These are phyloP conservation scores for Pyricularia grisea DNA, from an alignment of 2,329 filamentous ascomycete species.

Conservation along the genomic window DNA sequence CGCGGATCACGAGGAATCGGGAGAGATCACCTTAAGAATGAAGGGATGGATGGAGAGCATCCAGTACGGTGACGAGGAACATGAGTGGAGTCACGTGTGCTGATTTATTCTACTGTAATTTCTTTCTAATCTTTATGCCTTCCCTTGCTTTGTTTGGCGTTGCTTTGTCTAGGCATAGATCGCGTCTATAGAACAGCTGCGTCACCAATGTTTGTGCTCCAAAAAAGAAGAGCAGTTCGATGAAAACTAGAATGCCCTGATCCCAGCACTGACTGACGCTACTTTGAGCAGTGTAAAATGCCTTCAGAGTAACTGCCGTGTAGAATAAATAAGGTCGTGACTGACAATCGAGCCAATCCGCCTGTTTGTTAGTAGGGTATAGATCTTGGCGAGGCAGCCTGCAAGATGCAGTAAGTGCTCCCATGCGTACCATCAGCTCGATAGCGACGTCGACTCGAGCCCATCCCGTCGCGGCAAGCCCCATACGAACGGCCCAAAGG, in stretches of 20 bases:
- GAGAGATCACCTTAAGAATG: conserved; percentile 75
- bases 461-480: not conserved
- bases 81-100: conserved; percentile 72
- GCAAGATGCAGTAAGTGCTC: not conserved
- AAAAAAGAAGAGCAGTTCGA: not conserved
- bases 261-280: too few relatives aligned
- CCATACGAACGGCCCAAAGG: not conserved
- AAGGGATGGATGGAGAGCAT: conserved; percentile 95
- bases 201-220: not conserved
- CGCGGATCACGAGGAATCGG: conserved; percentile 72
- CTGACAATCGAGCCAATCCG: not conserved
- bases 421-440: not conserved
- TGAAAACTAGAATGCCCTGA: not conserved
- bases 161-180: not conserved
- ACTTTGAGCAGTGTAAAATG: not conserved
- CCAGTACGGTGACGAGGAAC: conserved; percentile 89
- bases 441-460: not conserved
- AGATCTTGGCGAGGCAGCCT: not conserved
- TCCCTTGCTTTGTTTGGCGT: not conserved
- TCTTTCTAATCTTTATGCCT: not conserved
- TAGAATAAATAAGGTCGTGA: not conserved
- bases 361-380: not conserved
- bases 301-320: not conserved
- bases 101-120: conserved; percentile 8
- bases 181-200: not conserved